phyloP scores from a whole-genome alignment of 495 filamentous ascomycete genomes.

The Penicillium angulare region DNA sequence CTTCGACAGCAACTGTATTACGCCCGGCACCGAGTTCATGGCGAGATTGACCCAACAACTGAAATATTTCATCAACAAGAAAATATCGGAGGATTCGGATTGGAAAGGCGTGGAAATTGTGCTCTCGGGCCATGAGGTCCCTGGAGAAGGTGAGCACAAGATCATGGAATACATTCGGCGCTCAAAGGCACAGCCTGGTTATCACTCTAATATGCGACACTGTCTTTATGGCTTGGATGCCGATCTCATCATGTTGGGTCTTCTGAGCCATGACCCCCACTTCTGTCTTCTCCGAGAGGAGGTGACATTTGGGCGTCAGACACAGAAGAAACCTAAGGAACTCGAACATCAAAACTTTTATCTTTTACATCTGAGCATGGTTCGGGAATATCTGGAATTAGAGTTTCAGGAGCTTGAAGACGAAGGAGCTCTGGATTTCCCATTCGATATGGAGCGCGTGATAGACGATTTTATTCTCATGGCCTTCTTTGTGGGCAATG shows the following conservation, averaged over 20 bases:
- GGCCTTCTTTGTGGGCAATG: constrained; percentile 99
- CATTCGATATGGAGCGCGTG: constrained; percentile 91
- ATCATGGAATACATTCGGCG: constrained; percentile 99
- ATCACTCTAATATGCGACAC: constrained; percentile 93
- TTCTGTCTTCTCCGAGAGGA: constrained; percentile 97
- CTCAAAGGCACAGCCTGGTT: constrained; percentile 89
- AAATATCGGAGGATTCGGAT: constrained; percentile 92
- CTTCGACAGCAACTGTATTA: constrained; percentile 99
- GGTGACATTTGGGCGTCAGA: constrained; percentile 90
- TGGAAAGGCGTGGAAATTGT: constrained; percentile 97
- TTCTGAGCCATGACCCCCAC: constrained; percentile 96
- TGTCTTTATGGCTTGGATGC: constrained; percentile 98
- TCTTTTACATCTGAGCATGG: constrained; percentile 93
- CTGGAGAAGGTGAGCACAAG: constrained; percentile 98
- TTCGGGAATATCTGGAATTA: constrained; percentile 92
- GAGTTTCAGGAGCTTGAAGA: constrained; percentile 93
- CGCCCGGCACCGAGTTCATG: constrained; percentile 98
- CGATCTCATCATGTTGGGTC: constrained; percentile 96
- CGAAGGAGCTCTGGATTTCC: constrained; percentile 69
- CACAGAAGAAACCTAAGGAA: constrained; percentile 85
- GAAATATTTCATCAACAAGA: constrained; percentile 98
- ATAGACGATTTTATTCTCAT: constrained; percentile 99
- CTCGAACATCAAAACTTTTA: constrained; percentile 99
- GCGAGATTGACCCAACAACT: constrained; percentile 88
- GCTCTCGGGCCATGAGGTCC: constrained; percentile 97